Conservation (phyloP, 768 basidiomycete species). For the Sutorius australiensis region DNA sequence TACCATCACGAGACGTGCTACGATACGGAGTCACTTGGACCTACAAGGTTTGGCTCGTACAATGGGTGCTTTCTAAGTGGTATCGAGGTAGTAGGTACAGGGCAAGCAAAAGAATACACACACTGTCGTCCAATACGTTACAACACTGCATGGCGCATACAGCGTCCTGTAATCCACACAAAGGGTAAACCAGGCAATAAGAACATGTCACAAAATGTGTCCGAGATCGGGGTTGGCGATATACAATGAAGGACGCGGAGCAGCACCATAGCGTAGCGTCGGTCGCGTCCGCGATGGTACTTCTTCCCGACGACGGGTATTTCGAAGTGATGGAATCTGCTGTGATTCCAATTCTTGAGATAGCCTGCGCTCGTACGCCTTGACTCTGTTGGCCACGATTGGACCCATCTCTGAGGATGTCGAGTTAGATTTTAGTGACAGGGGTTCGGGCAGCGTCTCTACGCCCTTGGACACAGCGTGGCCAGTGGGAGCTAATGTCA, state of each 20-base stretch:
- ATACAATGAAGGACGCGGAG: conserved; percentile 58
- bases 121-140: neutral
- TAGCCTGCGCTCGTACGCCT: conserved; percentile 54
- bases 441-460: conserved; percentile 2
- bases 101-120: conserved; percentile 6
- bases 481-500: conserved; percentile 7
- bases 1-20: neutral
- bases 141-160: conserved; percentile 7
- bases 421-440: neutral
- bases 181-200: neutral
- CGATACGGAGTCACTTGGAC: neutral
- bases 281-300: conserved; percentile 37
- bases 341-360: conserved; percentile 50
- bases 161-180: neutral
- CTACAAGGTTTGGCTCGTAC: neutral
- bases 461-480: neutral
- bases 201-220: conserved; percentile 11
- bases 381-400: conserved; percentile 50
- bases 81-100: conserved; percentile 6
- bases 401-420: conserved; percentile 5
- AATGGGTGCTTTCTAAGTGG: neutral
- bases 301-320: conserved; percentile 43
- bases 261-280: conserved; percentile 61
- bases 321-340: conserved; percentile 31
- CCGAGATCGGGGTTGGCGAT: conserved; percentile 60